Conservation (phyloP, 768 basidiomycete genomes). For the Mycena rosella region DNA sequence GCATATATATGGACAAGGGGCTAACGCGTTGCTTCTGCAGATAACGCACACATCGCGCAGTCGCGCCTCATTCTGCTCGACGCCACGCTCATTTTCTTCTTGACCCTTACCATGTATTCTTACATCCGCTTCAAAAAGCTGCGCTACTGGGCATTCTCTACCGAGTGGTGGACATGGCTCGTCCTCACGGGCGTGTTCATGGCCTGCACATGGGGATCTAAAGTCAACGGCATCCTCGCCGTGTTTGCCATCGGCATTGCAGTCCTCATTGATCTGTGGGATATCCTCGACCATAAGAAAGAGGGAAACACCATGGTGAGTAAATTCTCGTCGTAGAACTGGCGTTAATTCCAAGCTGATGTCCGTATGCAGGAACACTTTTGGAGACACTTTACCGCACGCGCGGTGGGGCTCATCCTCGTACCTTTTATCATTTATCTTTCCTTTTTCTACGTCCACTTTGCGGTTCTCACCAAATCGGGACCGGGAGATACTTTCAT, state of each 20-base stretch:
- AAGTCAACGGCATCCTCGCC: constrained; percentile 96
- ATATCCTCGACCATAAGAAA: constrained; percentile 86
- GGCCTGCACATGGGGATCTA: constrained; percentile 97
- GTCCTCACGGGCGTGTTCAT: constrained; percentile 91
- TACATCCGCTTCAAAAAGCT: constrained; percentile 96
- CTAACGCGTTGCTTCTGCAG: constrained; percentile 53
- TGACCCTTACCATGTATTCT: constrained; percentile 91
- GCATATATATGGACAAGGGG: neutral
- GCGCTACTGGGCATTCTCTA: constrained; percentile 89
- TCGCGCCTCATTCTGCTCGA: constrained; percentile 97
- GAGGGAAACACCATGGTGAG: constrained; percentile 79
- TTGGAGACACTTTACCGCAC: constrained; percentile 88
- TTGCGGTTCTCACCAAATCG: constrained; percentile 86
- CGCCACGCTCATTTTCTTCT: constrained; percentile 94
- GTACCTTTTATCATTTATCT: constrained; percentile 94
- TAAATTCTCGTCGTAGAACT: neutral
- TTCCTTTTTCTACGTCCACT: constrained; percentile 96
- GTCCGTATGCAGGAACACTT: constrained; percentile 81
- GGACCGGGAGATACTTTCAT: constrained; percentile 97
- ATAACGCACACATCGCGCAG: constrained; percentile 96
- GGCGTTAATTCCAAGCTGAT: constrained; percentile 7
- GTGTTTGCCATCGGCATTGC: constrained; percentile 92
- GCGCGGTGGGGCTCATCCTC: constrained; percentile 86
- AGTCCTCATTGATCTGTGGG: constrained; percentile 95
- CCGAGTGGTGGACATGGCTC: constrained; percentile 97